A percentile compares a stretch with the other conserved stretches of the same genome.
These are phyloP conservation scores for Talaromyces rugulosus DNA, from an alignment of 2,329 filamentous ascomycete genomes.

Conservation along the genomic window DNA sequence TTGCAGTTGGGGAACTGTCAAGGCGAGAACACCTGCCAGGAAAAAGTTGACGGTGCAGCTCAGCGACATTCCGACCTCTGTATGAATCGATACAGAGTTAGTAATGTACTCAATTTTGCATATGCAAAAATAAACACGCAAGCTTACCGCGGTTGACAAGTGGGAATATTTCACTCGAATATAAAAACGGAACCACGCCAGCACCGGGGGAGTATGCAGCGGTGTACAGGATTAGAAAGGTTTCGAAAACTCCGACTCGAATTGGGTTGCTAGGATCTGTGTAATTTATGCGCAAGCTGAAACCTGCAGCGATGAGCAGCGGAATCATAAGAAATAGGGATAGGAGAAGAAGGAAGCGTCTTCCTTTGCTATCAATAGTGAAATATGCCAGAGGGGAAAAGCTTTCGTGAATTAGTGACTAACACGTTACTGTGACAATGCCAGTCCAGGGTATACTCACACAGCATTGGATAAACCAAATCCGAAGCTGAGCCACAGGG, in stretches of 20 bases:
- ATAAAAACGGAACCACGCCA: slow-evolving; percentile 13
- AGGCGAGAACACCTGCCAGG: slow-evolving; percentile 10
- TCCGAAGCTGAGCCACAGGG: slow-evolving; percentile 16
- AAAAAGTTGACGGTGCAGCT: slow-evolving; percentile 12
- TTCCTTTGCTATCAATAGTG: slow-evolving; percentile 16
- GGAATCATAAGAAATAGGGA: slow-evolving; percentile 17
- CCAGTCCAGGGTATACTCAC: slow-evolving; percentile 2
- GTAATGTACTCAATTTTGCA: neutral
- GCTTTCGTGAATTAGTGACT: slow-evolving; percentile 3
- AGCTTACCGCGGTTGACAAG: slow-evolving; percentile 12
- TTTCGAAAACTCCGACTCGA: slow-evolving; percentile 6
- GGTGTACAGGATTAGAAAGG: slow-evolving; percentile 11
- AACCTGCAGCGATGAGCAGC: slow-evolving; percentile 15
- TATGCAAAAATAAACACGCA: neutral
- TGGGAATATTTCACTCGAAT: slow-evolving; percentile 14
- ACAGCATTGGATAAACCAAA: slow-evolving; percentile 16
- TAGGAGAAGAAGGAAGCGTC: slow-evolving; percentile 15
- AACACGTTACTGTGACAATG: neutral
- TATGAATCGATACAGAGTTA: neutral
- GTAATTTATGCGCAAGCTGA: slow-evolving; percentile 12
- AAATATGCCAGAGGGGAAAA: slow-evolving; percentile 17
- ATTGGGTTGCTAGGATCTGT: neutral
- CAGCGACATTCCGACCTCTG: slow-evolving; percentile 14
- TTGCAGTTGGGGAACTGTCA: slow-evolving; percentile 12
- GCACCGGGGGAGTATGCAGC: slow-evolving; percentile 13